Evolutionary conservation across 768 basidiomycete species (phyloP), one percentile per base, ranked within the genome.

Genomic region (Dioszegia hungarica): DNA sequence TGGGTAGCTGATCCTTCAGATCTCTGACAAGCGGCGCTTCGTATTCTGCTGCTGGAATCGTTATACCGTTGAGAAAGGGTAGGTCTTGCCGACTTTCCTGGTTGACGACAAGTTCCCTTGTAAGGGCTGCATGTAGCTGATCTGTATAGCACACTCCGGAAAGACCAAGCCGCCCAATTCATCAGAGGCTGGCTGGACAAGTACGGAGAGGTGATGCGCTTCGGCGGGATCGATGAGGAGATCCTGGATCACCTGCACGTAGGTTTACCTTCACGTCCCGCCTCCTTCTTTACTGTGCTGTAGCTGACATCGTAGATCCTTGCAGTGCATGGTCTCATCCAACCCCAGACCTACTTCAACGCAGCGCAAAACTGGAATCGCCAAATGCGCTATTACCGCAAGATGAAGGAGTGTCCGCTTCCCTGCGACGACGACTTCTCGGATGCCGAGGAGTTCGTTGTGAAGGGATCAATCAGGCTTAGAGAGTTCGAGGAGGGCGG

Each of bases 41-140:
- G 12, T 62, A 19, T 31, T 45, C 17, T 61, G 56, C 20, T 57
- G 54, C 44, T 67, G 66, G 66, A 56, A 59, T 15, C 27, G 66
- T 34, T 67, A 62, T 62, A 41, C 36, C 1, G n/a, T 50, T n/a
- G 50, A 67, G 45, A 53, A 41, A n/a, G 66, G 62, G 66, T 67
- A 33, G 56, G 62, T 55, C 15, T 37, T 20, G 15, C 11, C n/a
- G n/a, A n/a, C n/a, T n/a, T n/a, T n/a, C n/a, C n/a, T n/a, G n/a
- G n/a, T n/a, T n/a, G n/a, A n/a, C n/a, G n/a, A n/a, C n/a, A n/a
- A n/a, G n/a, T n/a, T n/a, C n/a, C n/a, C n/a, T n/a, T n/a, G 34
- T 24, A 38, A 3, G n/a, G 37, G 20, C 1, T 22, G 1, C 2
- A 38, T 49, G 20, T 24, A 19, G 31, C 44, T 38, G 29, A 24